Base-by-base conservation (phyloP, 192 early-diverging fungal genomes). In the Entomortierella parvispora region DNA sequence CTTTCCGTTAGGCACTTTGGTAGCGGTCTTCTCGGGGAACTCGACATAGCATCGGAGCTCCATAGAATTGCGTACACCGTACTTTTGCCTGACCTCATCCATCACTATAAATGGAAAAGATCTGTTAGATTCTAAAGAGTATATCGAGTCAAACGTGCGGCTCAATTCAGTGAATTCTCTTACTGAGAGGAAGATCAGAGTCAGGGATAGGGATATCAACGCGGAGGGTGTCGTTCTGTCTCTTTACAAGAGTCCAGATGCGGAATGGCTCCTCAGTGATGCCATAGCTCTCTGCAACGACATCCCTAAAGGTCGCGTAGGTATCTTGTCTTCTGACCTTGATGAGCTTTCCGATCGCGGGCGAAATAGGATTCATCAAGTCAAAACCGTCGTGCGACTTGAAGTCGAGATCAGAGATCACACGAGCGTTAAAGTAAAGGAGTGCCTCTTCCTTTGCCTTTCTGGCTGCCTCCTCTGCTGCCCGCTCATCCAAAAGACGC, bases 151-250 rank as follows among this genome's bases (percentile, higher is more conserved):
- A 57, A n/a, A 34, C 4, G 48, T 26, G 33, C 3, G 20, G 9
- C 28, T 25, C 6, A 2, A 40, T 9, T 40, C 37, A 50, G 40
- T 22, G 10, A 9, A 17, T 68, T 8, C 40, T 68, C 85, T 61
- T 82, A 92, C 88, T 63, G 1, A 49, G 54, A 15, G 64, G 65
- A 37, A 75, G 55, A 48, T 90, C 83, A 8, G 68, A 40, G 28
- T 84, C 81, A 15, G 83, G 69, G 53, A 92, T 86, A 18, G 92
- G 89, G n/a, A 77, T 45, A 65, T 98, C 96, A 10, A 92, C 92
- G 42, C 97, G 88, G 23, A 94, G 68, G 4, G 97, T 98, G 76
- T 91, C 90, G 84, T 99, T 99, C 75, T 96, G 90, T 5, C 97
- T 90, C 20, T 90, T 90, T 17, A 94, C 90, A 65, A 98, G 82